phyloP scores from a whole-genome alignment of 768 basidiomycete genomes.

The Tubosaeta sp. region DNA sequence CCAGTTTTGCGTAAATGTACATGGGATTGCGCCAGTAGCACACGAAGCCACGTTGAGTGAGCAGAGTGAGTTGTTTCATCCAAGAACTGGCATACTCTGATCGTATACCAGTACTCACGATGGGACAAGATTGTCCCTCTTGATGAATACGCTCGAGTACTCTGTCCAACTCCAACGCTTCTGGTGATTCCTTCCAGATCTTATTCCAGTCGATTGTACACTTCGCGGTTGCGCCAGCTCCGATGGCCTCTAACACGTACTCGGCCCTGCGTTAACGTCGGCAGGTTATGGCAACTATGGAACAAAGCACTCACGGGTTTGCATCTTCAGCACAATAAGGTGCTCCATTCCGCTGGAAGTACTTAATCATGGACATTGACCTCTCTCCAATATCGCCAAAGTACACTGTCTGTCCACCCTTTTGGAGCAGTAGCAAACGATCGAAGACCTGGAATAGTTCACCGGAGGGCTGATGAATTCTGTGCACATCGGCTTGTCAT shows the following conservation, averaged over 20 bases:
- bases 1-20: slow-evolving; percentile 38
- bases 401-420: slow-evolving; percentile 64
- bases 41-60: slow-evolving; percentile 30
- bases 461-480: slow-evolving; percentile 38
- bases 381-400: slow-evolving; percentile 44
- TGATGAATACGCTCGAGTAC: slow-evolving; percentile 43
- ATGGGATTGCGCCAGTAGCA: slow-evolving; percentile 40
- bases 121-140: slow-evolving; percentile 30
- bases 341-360: slow-evolving; percentile 25
- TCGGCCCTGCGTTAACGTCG: slow-evolving; percentile 34
- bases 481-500: background rate
- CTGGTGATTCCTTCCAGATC: slow-evolving; percentile 43
- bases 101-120: slow-evolving; percentile 18
- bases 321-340: slow-evolving; percentile 13
- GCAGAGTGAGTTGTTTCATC: slow-evolving; percentile 31
- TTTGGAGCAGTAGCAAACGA: slow-evolving; percentile 44
- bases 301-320: slow-evolving; percentile 20
- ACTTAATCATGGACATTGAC: slow-evolving; percentile 19
- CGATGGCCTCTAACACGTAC: slow-evolving; percentile 51
- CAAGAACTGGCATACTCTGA: slow-evolving; percentile 38
- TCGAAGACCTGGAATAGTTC: slow-evolving; percentile 52
- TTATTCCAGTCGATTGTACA: slow-evolving; percentile 46
- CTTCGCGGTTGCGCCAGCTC: slow-evolving; percentile 49
- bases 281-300: background rate
- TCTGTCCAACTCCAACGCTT: slow-evolving; percentile 33